Base-by-base conservation (phyloP, 768 basidiomycete species). In the Agaricus subrufescens region DNA sequence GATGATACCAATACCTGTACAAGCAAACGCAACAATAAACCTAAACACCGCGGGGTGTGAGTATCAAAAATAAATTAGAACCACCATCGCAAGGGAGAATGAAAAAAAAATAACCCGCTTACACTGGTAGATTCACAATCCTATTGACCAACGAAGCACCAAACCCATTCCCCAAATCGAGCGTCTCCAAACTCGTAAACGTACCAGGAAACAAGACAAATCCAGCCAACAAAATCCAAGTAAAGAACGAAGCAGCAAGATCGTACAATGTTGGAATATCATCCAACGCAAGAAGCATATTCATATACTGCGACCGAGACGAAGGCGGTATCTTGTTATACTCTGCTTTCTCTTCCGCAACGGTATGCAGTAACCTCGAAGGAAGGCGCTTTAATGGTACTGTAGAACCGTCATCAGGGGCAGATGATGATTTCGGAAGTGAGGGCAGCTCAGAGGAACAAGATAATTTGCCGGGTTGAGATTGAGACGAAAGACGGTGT, bases 151-250 rank as follows among this genome's bases (percentile, higher is more conserved):
- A 62, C 12, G 62, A 49, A 25, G 66, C 66, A 46, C 68, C 67
- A 5, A 76, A 59, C 9, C 69, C 70, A 39, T 52, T 66, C 57
- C 62, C 66, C 12, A 59, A 56, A 27, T 70, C 62, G 9, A 66
- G 45, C 43, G 63, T 70, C 54, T 72, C 69, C 67, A 77, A 71
- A 52, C 76, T 82, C 9, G 76, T 72, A 65, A 85, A 85, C 6
- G 84, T 85, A 49, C 82, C 80, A 2, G 84, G 84, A 59, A 85
- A 83, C 29, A 85, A 70, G 15, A 85, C 69, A 63, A 85, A 85
- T 7, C 83, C 83, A 8, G 83, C 83, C 25, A 85, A 69, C 50
- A 85, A 62, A 53, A 85, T 75, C 84, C 84, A 85, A 8, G 80
- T 84, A 60, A 81, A 85, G 68, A 85, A 84, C 7, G 73, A 73